phyloP scores from a whole-genome alignment of 257 asterid genomes.

The Nicotiana obtusifolia region DNA sequence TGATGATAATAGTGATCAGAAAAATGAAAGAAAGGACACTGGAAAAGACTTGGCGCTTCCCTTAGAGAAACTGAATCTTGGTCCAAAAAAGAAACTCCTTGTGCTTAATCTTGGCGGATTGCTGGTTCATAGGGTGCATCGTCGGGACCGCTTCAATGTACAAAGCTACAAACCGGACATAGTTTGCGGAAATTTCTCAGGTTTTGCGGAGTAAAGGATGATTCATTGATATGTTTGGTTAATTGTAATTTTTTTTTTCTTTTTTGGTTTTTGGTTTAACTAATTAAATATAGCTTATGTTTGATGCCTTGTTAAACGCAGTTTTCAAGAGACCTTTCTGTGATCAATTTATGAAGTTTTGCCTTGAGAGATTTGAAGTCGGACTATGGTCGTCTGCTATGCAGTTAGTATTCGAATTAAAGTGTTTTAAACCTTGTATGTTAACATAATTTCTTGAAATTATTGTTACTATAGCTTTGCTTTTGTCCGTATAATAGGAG shows the following conservation, averaged over 20 bases:
- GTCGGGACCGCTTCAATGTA: slow-evolving; percentile 8
- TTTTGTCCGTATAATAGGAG: slow-evolving; percentile 17
- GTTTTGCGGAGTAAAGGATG: slow-evolving; percentile 10
- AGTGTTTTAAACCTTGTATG: background rate
- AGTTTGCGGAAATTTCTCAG: slow-evolving; percentile 27
- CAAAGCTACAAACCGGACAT: slow-evolving; percentile 35
- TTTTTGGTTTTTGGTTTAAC: background rate
- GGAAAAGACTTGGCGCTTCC: slow-evolving; percentile 26
- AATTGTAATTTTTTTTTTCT: background rate
- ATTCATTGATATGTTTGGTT: background rate
- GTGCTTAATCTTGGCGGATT: slow-evolving; percentile 53
- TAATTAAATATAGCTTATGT: background rate
- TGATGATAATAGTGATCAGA: slow-evolving; percentile 24
- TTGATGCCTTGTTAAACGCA: background rate
- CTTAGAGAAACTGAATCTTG: slow-evolving; percentile 39
- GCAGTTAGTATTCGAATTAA: slow-evolving; percentile 23
- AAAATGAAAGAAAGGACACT: background rate
- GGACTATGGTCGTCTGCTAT: slow-evolving; percentile 59
- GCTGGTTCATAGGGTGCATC: slow-evolving; percentile 37
- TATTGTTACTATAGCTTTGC: background rate
- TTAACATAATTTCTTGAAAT: background rate
- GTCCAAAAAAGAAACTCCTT: slow-evolving; percentile 50
- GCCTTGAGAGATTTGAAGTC: slow-evolving; percentile 49
- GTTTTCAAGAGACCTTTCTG: slow-evolving; percentile 2
- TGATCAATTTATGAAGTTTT: background rate